Evolutionary conservation across 495 filamentous ascomycete species (phyloP).

Genomic region (Tetracladium setigerum): DNA sequence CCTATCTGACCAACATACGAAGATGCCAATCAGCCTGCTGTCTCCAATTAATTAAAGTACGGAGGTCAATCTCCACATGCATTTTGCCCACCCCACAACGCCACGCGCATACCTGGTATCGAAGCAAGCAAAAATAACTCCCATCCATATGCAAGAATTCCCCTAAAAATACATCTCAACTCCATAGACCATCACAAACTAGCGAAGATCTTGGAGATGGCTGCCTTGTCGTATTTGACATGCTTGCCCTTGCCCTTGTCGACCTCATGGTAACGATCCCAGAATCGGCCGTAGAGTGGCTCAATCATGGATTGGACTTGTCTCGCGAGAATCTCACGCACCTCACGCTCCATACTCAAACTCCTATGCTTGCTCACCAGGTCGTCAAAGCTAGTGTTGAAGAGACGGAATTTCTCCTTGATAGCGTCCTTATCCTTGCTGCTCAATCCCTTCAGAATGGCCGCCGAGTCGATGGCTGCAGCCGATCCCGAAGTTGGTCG

Average conservation of each 20-base stretch:
- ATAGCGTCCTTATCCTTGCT: slow-evolving; percentile 91
- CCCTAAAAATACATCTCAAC: no score
- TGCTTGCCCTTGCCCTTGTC: slow-evolving; percentile 97
- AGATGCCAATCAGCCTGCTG: no score
- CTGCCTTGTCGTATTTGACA: slow-evolving; percentile 87
- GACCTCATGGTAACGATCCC: slow-evolving; percentile 94
- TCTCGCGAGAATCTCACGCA: slow-evolving; percentile 64
- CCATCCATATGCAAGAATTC: no score
- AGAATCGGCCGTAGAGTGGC: slow-evolving; percentile 90
- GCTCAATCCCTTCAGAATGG: slow-evolving; percentile 71
- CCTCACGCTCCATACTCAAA: slow-evolving; percentile 81
- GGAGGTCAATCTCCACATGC: no score
- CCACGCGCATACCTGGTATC: no score
- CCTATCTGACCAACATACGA: no score
- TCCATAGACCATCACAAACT: neutral
- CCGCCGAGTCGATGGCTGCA: slow-evolving; percentile 61
- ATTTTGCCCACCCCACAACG: no score
- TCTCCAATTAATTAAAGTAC: no score
- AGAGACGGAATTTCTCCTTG: slow-evolving; percentile 86
- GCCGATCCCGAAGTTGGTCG: slow-evolving; percentile 62
- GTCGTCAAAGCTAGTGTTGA: slow-evolving; percentile 88
- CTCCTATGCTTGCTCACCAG: slow-evolving; percentile 71
- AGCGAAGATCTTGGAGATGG: slow-evolving; percentile 46
- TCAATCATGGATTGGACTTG: slow-evolving; percentile 87
- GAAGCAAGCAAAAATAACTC: no score